Conservation (phyloP, 1,139 yeast genomes). For the Cylindricascospora bacillispora region DNA sequence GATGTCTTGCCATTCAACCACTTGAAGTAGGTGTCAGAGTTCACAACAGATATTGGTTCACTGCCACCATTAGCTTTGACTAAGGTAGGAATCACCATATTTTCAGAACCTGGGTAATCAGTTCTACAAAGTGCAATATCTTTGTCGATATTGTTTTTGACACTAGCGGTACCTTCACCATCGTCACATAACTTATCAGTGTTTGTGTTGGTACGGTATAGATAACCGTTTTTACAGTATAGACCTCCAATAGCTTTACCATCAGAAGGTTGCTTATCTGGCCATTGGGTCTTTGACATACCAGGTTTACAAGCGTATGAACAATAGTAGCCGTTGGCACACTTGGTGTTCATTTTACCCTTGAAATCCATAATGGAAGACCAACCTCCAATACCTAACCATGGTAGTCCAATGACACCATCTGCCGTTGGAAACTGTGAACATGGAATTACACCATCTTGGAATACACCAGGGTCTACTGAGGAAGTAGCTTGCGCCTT, state of each 20-base stretch:
- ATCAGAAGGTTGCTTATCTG: conserved; percentile 62
- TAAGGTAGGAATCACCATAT: conserved; percentile 90
- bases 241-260: conserved; percentile 93
- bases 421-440: conserved; percentile 74
- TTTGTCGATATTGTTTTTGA: conserved; percentile 48
- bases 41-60: conserved; percentile 65
- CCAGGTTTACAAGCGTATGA: conserved; percentile 96
- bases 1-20: conserved; percentile 83
- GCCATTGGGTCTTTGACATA: conserved; percentile 98
- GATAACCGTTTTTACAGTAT: conserved; percentile 62
- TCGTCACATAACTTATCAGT: conserved; percentile 64
- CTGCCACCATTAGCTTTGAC: conserved; percentile 55
- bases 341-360: conserved; percentile 48
- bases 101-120: conserved; percentile 98
- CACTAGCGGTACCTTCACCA: conserved; percentile 62
- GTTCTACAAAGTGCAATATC: conserved; percentile 89
- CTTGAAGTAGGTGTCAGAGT: conserved; percentile 58
- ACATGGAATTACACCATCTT: conserved; percentile 74
- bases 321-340: conserved; percentile 86
- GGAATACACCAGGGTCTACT: conserved; percentile 35
- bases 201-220: conserved; percentile 62
- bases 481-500: conserved; percentile 10
- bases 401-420: conserved; percentile 78
- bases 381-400: conserved; percentile 85
- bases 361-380: conserved; percentile 61